Conservation (phyloP, 202 grass and related monocot genomes). For the Elaeis oleifera region DNA sequence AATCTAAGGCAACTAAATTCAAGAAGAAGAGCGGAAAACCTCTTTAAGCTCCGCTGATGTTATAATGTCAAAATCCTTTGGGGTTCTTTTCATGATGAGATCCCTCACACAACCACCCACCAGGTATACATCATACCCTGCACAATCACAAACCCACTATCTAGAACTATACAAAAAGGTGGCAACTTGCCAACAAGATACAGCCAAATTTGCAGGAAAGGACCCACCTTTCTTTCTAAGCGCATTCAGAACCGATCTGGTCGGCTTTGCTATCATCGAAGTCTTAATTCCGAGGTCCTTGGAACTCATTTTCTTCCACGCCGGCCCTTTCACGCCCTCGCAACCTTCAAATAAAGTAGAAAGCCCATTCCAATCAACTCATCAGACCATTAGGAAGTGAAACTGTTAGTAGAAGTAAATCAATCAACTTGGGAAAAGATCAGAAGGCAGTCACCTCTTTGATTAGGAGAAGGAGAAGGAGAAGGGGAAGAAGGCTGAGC, state of each 20-base stretch:
- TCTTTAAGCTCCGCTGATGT: constrained; percentile 80
- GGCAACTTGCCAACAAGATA: background rate
- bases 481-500: constrained; percentile 7
- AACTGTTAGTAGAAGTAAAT: too few relatives aligned
- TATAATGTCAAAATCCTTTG: constrained; percentile 97
- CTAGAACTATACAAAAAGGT: background rate
- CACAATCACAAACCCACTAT: constrained; percentile 8
- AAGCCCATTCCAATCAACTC: too few relatives aligned
- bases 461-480: background rate
- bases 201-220: background rate
- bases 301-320: constrained; percentile 54
- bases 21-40: constrained; percentile 45
- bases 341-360: background rate
- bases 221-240: constrained; percentile 50
- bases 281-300: constrained; percentile 51
- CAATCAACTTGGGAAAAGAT: background rate
- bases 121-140: constrained; percentile 92
- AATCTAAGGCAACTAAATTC: constrained; percentile 1
- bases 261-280: constrained; percentile 59
- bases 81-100: constrained; percentile 87
- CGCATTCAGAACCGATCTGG: constrained; percentile 45
- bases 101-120: constrained; percentile 92
- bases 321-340: constrained; percentile 11
- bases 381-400: too few relatives aligned
- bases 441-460: constrained; percentile 4